Evolutionary conservation across 208 protist genomes (phyloP), one percentile per base, ranked within the genome.

Genomic region (Crithidia thermophila): DNA sequence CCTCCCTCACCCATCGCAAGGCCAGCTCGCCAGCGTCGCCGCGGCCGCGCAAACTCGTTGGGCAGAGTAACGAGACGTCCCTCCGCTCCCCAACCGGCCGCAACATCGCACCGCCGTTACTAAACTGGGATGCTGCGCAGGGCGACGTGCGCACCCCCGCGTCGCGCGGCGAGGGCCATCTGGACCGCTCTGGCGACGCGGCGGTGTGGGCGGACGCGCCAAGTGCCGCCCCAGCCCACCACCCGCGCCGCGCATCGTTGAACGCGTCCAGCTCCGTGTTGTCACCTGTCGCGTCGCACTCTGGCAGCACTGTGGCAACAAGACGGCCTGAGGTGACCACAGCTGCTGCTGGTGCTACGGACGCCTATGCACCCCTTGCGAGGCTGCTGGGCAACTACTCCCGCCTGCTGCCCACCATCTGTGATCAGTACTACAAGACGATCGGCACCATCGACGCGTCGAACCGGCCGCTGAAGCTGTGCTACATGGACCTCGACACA

Each of bases 401-500:
- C 8, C 71, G 57, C 20, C 66, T 95, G 14, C 69, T 95, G 11
- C 68, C 79, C n/a, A 61, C 62, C 37, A 84, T 95, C 1, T 79
- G 80, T 11, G 81, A 85, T 23, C 82, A 95, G 62, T 91, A 86
- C 65, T 82, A 91, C 72, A 87, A 84, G 56, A 67, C 69, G 43
- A 36, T 81, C 39, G 33, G 59, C 33, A 50, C 67, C 34, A 36
- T 76, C 9, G 69, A 73, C 42, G 20, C 34, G 36, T 45, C 46
- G 20, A 82, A 23, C 23, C 69, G 63, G 36, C 52, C 56, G 30
- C 49, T 30, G 16, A 59, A 63, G 45, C 63, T 86, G 45, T 86
- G 84, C 73, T 86, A 86, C 43, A 68, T 89, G 59, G 85, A 90
- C 72, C 69, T 94, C n/a, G 84, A 92, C 37, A 62, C 74, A 18